These are phyloP conservation scores for Chlorella sorokiniana DNA, from an alignment of 139 green algal genomes.

Conservation along the genomic window DNA sequence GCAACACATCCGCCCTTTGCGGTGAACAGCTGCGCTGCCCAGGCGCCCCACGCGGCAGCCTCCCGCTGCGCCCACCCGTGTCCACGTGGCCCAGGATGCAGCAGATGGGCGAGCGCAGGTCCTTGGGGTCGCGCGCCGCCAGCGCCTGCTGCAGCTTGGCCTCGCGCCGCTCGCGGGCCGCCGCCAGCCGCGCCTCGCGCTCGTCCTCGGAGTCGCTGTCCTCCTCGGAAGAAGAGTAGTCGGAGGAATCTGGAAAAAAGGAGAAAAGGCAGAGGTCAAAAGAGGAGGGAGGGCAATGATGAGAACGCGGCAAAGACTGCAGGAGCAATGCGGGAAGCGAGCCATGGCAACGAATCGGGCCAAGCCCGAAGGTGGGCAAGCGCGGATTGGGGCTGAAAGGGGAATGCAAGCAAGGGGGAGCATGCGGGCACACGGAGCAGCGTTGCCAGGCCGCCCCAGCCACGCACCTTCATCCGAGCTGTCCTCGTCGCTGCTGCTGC, in stretches of 20 bases:
- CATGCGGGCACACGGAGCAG: not conserved
- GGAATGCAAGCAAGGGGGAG: not conserved
- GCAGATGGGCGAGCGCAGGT: conserved; percentile 97
- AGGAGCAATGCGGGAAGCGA: not conserved
- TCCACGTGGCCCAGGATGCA: conserved; percentile 99
- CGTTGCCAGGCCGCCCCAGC: not conserved
- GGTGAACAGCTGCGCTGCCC: no score
- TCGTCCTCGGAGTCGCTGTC: conserved; percentile 74
- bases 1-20: no score
- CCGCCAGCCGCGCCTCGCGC: conserved; percentile 61
- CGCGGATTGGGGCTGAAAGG: no score
- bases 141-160: conserved; percentile 63
- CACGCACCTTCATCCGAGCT: conserved; percentile 44
- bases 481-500: conserved; percentile 52
- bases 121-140: conserved; percentile 56
- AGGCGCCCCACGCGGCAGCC: no score
- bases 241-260: conserved; percentile 8
- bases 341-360: not conserved
- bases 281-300: not conserved
- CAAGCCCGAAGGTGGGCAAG: not conserved
- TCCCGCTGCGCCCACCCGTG: conserved; percentile 65
- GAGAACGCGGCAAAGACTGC: not conserved
- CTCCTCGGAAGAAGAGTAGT: conserved; percentile 32
- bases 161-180: conserved; percentile 63
- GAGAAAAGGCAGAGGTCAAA: not conserved